phyloP scores from a whole-genome alignment of 352 stramenopile species.

The Pilasporangium apinafurcum region DNA sequence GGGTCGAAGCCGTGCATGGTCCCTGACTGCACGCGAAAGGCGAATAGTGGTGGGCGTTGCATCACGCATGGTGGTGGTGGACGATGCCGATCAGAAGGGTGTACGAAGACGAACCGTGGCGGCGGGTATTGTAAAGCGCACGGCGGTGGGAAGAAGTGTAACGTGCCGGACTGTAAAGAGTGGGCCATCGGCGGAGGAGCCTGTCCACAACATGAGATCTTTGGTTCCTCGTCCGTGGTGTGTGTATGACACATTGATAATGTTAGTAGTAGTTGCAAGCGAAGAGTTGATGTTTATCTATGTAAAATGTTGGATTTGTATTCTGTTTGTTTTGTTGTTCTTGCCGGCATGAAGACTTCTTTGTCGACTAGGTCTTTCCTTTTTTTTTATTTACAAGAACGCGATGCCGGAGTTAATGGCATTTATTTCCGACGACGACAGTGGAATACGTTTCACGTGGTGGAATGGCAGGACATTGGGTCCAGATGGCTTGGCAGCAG shows the following conservation, averaged over 20 bases:
- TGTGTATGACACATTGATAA: constrained; percentile 32
- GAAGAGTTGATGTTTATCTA: constrained; percentile 7
- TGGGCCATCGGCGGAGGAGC: constrained; percentile 66
- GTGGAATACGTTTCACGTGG: constrained; percentile 53
- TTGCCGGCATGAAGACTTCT: not conserved
- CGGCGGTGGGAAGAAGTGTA: constrained; percentile 76
- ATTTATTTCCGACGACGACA: constrained; percentile 56
- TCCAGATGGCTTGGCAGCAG: constrained; percentile 46
- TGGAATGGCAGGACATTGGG: constrained; percentile 58
- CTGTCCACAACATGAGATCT: constrained; percentile 59
- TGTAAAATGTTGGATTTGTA: constrained; percentile 11
- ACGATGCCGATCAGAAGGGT: constrained; percentile 57
- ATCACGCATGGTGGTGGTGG: constrained; percentile 76
- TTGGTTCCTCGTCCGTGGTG: constrained; percentile 29
- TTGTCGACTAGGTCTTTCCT: not conserved
- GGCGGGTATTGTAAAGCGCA: constrained; percentile 76
- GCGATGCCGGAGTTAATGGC: constrained; percentile 79
- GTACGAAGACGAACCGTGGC: constrained; percentile 69
- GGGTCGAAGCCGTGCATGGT: constrained; percentile 60
- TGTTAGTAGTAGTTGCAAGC: constrained; percentile 1
- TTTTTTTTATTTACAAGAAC: constrained; percentile 43
- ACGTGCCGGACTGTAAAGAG: constrained; percentile 43
- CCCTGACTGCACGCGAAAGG: constrained; percentile 52
- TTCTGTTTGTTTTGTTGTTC: not conserved
- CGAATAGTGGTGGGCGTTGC: constrained; percentile 73